These are phyloP conservation scores for Pleurotus platypus DNA, from an alignment of 768 basidiomycete species.

Conservation along the genomic window DNA sequence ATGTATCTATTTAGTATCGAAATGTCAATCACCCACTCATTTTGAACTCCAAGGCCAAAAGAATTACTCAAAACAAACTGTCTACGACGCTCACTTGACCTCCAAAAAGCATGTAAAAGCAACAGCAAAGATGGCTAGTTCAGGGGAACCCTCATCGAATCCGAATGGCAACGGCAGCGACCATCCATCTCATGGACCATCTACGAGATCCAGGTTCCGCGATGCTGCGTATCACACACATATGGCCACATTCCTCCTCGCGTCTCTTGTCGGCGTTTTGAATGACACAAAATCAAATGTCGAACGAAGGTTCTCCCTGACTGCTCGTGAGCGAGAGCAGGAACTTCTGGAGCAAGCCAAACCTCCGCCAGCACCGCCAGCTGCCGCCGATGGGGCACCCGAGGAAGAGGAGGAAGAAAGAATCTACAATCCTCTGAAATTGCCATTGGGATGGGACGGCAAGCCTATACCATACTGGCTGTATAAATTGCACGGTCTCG, in stretches of 20 bases:
- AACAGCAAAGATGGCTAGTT: constrained; percentile 63
- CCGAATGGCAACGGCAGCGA: constrained; percentile 47
- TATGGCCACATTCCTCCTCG: constrained; percentile 66
- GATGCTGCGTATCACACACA: constrained; percentile 70
- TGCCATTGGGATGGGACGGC: constrained; percentile 97
- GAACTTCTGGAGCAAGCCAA: constrained; percentile 76
- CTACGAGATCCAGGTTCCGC: constrained; percentile 48
- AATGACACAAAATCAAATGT: constrained; percentile 95
- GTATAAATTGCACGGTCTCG: constrained; percentile 95
- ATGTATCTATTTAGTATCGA: constrained; percentile 27
- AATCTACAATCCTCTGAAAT: constrained; percentile 96
- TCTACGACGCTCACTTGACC: constrained; percentile 92
- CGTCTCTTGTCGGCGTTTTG: constrained; percentile 58
- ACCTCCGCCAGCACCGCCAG: constrained; percentile 44
- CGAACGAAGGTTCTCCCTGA: constrained; percentile 93
- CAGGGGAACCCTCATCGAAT: constrained; percentile 43
- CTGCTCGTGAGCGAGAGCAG: constrained; percentile 95
- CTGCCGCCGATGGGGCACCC: constrained; percentile 39
- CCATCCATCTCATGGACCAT: constrained; percentile 26
- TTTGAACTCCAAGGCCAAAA: constrained; percentile 70
- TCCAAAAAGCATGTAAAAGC: constrained; percentile 97
- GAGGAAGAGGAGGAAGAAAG: constrained; percentile 90
- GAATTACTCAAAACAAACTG: constrained; percentile 93
- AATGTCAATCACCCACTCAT: too few relatives aligned
- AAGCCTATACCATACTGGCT: constrained; percentile 99